These are phyloP conservation scores for Populus hybrid DNA, from an alignment of 441 rosid species.

Conservation along the genomic window DNA sequence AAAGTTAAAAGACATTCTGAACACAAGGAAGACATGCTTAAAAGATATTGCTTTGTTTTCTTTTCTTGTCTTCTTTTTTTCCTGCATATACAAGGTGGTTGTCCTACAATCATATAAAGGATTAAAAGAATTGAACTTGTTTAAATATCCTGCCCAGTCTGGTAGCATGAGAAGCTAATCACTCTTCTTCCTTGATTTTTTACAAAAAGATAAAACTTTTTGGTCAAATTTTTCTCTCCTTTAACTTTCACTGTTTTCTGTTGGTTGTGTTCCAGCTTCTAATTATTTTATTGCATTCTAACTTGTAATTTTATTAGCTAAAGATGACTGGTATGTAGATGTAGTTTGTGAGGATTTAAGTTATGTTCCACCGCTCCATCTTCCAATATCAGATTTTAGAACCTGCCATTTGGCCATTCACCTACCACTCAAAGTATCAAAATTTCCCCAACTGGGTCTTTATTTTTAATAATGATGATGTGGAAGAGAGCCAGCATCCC, in stretches of 20 bases:
- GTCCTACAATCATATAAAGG: not conserved
- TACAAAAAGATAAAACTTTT: not conserved
- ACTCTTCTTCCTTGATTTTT: not conserved
- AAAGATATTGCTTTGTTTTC: not conserved
- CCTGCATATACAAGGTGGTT: not conserved
- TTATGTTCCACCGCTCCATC: not conserved
- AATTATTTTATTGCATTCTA: not conserved
- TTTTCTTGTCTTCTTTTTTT: not conserved
- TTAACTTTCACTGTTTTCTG: not conserved
- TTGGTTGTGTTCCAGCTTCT: not conserved
- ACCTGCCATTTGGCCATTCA: not conserved
- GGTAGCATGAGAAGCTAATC: not conserved
- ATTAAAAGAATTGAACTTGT: not conserved
- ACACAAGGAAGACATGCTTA: not conserved
- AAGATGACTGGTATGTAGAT: not conserved
- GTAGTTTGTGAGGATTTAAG: not conserved
- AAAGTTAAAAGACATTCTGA: not conserved
- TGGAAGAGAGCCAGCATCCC: not conserved
- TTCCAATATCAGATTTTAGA: not conserved
- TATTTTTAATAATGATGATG: not conserved
- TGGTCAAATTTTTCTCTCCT: not conserved
- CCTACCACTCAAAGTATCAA: not conserved
- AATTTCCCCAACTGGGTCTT: conserved; percentile 2
- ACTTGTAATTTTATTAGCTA: not conserved
- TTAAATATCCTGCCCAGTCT: not conserved